These are phyloP conservation scores for Melastoma malabathricum DNA, from an alignment of 345 rosid genomes.

Conservation along the genomic window DNA sequence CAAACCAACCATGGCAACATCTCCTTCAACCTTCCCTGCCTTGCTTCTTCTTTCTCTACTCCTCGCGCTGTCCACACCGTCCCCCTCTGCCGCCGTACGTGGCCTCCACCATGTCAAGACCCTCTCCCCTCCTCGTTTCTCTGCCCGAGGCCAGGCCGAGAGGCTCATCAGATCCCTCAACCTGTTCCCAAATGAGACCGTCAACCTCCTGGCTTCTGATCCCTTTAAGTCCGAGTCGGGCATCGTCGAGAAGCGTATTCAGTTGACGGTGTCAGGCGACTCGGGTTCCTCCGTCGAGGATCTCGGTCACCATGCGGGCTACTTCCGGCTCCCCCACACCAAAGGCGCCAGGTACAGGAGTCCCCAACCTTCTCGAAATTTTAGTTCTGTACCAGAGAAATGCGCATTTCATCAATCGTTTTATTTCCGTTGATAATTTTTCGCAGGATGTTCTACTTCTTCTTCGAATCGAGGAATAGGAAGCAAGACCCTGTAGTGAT, in stretches of 20 bases:
- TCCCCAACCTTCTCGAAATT: too few species aligned
- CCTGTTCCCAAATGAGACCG: slow-evolving; percentile 25
- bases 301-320: slow-evolving; percentile 76
- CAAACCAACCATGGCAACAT: too few species aligned
- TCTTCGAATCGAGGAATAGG: slow-evolving; percentile 57
- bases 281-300: slow-evolving; percentile 41
- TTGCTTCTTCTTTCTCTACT: too few species aligned
- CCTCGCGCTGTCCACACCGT: too few species aligned
- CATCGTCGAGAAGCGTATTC: slow-evolving; percentile 23
- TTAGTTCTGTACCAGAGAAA: too few species aligned
- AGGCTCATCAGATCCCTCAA: slow-evolving; percentile 41
- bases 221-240: neutral
- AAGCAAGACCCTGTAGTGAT: slow-evolving; percentile 63
- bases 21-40: too few species aligned
- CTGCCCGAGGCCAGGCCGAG: slow-evolving; percentile 18
- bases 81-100: too few species aligned
- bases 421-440: neutral
- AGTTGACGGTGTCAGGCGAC: slow-evolving; percentile 13
- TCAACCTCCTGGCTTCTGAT: neutral
- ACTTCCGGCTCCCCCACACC: slow-evolving; percentile 51
- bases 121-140: too few species aligned
- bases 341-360: slow-evolving; percentile 52
- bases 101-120: too few species aligned
- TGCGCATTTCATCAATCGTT: neutral
- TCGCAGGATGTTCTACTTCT: slow-evolving; percentile 21